Evolutionary conservation across 2,329 filamentous ascomycete species (phyloP), one percentile per base, ranked within the genome.

Genomic region (Pseudogymnoascus sp.): DNA sequence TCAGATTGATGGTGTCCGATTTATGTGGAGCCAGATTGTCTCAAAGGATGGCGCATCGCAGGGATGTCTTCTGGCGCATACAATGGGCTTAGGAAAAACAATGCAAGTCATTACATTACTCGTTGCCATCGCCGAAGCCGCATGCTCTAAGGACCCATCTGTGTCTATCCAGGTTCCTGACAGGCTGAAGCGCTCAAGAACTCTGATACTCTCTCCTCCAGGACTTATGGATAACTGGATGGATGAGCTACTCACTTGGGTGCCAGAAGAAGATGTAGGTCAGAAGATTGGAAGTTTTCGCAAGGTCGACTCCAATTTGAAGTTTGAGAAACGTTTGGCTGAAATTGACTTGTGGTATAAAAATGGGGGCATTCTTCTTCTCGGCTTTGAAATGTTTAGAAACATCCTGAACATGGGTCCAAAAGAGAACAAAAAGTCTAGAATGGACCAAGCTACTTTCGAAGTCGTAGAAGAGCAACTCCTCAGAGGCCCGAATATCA

Each of bases 1-100:
- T 73, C 93, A 97, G 71, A 79, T 96, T 56, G 80, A 85, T 0
- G 93, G 93, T 1, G 85, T 96, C 19, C 87, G 88, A 10, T 96
- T 96, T 74, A 83, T 97, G 79, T 97, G 93, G 91, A 87, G 91
- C 68, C 88, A 93, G 67, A 78, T 96, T 50, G 83, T 93, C 5
- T 80, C 82, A 33, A 82, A 63, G 9, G 67, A 86, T 63, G 72
- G 78, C 1, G 35, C 33, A 40, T 7, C 59, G 15, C 87, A 92
- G 73, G 92, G 92, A 2, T 96, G 90, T 71, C 80, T 96, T 11
- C 79, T 96, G 19, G 89, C 92, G 5, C 92, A 96, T 73, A 91
- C 90, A 0, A 96, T 96, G 92, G 93, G 93, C 1, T 77, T 96
- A 2, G 92, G 92, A 15, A 97, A 96, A 77, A 96, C 92, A 0